Evolutionary conservation across 306 rosid species (phyloP).

Genomic region (Quercus gilva): DNA sequence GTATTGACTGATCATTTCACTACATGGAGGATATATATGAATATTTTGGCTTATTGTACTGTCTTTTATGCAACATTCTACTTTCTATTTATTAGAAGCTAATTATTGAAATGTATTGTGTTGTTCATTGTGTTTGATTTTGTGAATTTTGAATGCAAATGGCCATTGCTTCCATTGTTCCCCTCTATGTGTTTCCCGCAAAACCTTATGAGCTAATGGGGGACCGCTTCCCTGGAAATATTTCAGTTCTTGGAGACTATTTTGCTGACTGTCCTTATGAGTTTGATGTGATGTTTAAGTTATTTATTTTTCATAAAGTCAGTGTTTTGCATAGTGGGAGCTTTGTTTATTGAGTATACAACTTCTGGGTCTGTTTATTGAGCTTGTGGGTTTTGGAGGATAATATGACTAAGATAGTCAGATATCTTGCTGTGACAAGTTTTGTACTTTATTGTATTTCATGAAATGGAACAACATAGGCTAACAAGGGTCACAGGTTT

Average conservation of each 20-base stretch:
- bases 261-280: too few relatives aligned
- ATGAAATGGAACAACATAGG: too few relatives aligned
- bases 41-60: background rate
- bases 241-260: slow-evolving; percentile 5
- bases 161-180: slow-evolving; percentile 93
- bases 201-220: slow-evolving; percentile 97
- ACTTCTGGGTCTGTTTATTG: too few relatives aligned
- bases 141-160: slow-evolving; percentile 42
- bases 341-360: too few relatives aligned
- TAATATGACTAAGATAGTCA: too few relatives aligned
- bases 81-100: too few relatives aligned
- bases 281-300: too few relatives aligned
- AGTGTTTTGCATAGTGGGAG: too few relatives aligned
- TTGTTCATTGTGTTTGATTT: background rate
- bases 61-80: too few relatives aligned
- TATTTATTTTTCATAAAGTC: too few relatives aligned
- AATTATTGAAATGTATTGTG: background rate
- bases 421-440: slow-evolving; percentile 34
- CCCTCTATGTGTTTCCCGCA: slow-evolving; percentile 89
- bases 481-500: too few relatives aligned
- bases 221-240: slow-evolving; percentile 64
- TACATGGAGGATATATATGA: background rate
- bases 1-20: background rate
- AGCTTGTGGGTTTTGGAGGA: too few relatives aligned
- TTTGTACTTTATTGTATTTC: slow-evolving; percentile 31